A percentile compares a stretch with the other conserved stretches of the same genome.
Evolutionary conservation across 306 rosid species (phyloP).

Genomic region (Cucumis sativus): DNA sequence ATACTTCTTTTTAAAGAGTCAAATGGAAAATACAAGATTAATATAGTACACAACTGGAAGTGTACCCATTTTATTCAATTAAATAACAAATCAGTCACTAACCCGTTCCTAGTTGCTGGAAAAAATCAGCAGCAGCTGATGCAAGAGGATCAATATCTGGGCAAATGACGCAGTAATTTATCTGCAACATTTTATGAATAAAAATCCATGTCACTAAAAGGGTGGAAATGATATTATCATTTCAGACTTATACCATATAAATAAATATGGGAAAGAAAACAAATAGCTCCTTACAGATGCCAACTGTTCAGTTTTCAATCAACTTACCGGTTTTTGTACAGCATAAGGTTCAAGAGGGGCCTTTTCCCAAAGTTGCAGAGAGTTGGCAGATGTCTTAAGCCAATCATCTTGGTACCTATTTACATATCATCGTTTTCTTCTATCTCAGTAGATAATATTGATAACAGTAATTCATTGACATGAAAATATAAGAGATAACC

Average conservation of each 20-base stretch:
- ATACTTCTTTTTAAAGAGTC: background rate
- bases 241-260: background rate
- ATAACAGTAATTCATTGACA: background rate
- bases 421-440: slow-evolving; percentile 6
- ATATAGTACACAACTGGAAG: background rate
- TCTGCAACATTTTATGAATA: slow-evolving; percentile 45
- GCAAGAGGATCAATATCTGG: slow-evolving; percentile 96
- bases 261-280: slow-evolving; percentile 1
- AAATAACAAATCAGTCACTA: slow-evolving; percentile 18
- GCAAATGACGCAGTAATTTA: slow-evolving; percentile 67
- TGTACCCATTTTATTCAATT: background rate
- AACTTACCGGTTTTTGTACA: slow-evolving; percentile 72
- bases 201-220: background rate
- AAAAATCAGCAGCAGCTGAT: slow-evolving; percentile 87
- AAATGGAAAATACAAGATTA: background rate
- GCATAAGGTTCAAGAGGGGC: slow-evolving; percentile 98
- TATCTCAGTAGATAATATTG: background rate
- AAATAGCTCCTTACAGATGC: slow-evolving; percentile 1
- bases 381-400: slow-evolving; percentile 84
- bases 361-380: slow-evolving; percentile 88
- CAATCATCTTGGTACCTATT: slow-evolving; percentile 97
- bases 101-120: slow-evolving; percentile 97
- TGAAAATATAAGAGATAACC: background rate
- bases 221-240: background rate
- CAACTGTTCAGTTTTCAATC: slow-evolving; percentile 11